Evolutionary conservation across 495 filamentous ascomycete species (phyloP).

Genomic region (Xylaria bambusicola): DNA sequence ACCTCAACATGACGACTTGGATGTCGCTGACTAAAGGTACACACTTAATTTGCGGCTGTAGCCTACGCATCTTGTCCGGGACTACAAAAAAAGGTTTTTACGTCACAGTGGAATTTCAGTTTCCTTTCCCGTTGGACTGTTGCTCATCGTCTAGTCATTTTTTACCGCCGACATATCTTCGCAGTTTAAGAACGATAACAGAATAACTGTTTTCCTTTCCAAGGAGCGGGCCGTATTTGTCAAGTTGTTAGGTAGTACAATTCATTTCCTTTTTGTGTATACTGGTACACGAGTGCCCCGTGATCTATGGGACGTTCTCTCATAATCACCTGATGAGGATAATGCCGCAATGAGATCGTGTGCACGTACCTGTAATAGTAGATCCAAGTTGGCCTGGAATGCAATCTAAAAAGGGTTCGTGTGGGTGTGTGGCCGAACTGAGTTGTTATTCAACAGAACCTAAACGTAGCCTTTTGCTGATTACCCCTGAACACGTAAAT

Average conservation of each 20-base stretch:
- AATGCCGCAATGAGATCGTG: no score
- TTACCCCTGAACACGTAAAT: no score
- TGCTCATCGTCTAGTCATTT: constrained; percentile 40
- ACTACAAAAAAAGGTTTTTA: not conserved
- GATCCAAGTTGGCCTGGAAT: no score
- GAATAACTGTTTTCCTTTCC: constrained; percentile 12
- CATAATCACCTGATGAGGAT: not conserved
- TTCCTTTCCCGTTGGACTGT: constrained; percentile 22
- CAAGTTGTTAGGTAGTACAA: constrained; percentile 20
- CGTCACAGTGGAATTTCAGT: constrained; percentile 30
- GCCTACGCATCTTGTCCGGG: constrained; percentile 1
- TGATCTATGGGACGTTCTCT: not conserved
- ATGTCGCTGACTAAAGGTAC: constrained; percentile 77
- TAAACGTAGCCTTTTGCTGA: no score
- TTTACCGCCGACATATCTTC: constrained; percentile 24
- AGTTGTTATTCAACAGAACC: no score
- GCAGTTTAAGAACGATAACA: constrained; percentile 11
- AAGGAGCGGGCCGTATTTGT: constrained; percentile 4
- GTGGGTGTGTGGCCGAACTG: no score
- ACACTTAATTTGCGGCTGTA: constrained; percentile 2
- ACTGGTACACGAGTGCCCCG: not conserved
- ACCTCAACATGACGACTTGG: constrained; percentile 91
- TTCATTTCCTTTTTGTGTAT: constrained; percentile 16
- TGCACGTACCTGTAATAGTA: no score
- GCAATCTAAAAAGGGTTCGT: no score